Conservation (phyloP, 371 early-diverging fungal species). For the Mucor plumbeus region DNA sequence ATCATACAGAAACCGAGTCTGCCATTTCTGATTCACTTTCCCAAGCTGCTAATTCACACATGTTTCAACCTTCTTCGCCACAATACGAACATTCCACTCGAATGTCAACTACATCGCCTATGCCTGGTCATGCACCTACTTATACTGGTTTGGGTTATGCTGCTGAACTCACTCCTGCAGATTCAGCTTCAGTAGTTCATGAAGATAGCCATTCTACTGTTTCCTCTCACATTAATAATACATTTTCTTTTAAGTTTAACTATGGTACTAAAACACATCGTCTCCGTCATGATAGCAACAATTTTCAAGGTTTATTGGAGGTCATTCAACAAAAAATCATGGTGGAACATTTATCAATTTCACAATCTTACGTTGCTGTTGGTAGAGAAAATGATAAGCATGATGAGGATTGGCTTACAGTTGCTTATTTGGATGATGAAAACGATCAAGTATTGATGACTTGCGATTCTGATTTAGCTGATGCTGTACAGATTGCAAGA, state of each 20-base stretch:
- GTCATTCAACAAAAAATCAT: constrained; percentile 49
- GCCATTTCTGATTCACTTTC: constrained; percentile 57
- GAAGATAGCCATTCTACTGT: constrained; percentile 36
- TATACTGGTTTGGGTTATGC: constrained; percentile 36
- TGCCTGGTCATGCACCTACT: constrained; percentile 35
- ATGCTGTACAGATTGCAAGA: constrained; percentile 79
- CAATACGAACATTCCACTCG: constrained; percentile 11
- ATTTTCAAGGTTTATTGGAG: constrained; percentile 55
- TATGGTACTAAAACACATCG: constrained; percentile 73
- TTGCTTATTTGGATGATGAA: constrained; percentile 89
- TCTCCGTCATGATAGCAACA: constrained; percentile 60
- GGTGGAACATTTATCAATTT: constrained; percentile 33
- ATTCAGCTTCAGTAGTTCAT: constrained; percentile 37
- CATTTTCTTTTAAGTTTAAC: constrained; percentile 83
- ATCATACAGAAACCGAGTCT: constrained; percentile 55
- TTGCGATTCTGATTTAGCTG: constrained; percentile 75
- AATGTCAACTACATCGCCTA: constrained; percentile 15
- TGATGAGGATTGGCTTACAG: constrained; percentile 54
- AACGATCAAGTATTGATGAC: constrained; percentile 81
- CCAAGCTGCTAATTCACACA: constrained; percentile 42
- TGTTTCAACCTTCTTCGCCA: constrained; percentile 35
- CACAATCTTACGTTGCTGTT: constrained; percentile 31
- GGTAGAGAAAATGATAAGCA: constrained; percentile 6
- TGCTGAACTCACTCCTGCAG: constrained; percentile 41
- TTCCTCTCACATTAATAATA: constrained; percentile 33